These are phyloP conservation scores for Cyberlindnera americana DNA, from an alignment of 805 yeast species.

Conservation along the genomic window DNA sequence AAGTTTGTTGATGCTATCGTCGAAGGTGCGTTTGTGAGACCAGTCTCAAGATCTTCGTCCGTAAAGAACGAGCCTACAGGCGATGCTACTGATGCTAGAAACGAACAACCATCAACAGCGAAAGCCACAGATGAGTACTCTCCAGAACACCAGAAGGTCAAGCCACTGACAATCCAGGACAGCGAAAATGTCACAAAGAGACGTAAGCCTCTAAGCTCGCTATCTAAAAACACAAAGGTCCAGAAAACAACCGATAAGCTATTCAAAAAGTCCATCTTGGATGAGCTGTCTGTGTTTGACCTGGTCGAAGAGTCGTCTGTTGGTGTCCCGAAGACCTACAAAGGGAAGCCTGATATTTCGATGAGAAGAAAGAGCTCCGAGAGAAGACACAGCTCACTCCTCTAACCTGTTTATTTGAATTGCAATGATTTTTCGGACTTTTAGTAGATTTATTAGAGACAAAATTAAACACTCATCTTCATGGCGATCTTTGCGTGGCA, in stretches of 20 bases:
- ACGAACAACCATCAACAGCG: too few species aligned
- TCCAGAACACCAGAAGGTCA: constrained; percentile 9
- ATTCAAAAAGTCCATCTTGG: constrained; percentile 10
- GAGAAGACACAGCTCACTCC: constrained; percentile 27
- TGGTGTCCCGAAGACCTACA: constrained; percentile 29
- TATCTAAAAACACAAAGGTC: constrained; percentile 19
- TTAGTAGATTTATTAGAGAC: not conserved
- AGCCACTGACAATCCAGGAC: constrained; percentile 21
- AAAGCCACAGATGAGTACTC: constrained; percentile 11
- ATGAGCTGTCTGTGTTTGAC: constrained; percentile 29
- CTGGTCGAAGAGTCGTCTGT: constrained; percentile 28
- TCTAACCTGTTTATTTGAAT: constrained; percentile 12
- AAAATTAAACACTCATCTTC: constrained; percentile 88
- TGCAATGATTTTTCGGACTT: not conserved
- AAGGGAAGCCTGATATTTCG: constrained; percentile 21
- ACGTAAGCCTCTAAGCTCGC: constrained; percentile 23
- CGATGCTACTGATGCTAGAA: too few species aligned
- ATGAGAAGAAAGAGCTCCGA: constrained; percentile 15
- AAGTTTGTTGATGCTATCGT: constrained; percentile 58
- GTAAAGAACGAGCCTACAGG: too few species aligned
- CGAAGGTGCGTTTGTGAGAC: constrained; percentile 16
- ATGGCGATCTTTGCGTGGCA: constrained; percentile 84
- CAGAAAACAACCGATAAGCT: constrained; percentile 10
- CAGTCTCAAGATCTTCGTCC: not conserved
- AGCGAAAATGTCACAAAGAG: constrained; percentile 26